Evolutionary conservation across 495 filamentous ascomycete genomes (phyloP).

Genomic region (Talaromyces stipitatus): DNA sequence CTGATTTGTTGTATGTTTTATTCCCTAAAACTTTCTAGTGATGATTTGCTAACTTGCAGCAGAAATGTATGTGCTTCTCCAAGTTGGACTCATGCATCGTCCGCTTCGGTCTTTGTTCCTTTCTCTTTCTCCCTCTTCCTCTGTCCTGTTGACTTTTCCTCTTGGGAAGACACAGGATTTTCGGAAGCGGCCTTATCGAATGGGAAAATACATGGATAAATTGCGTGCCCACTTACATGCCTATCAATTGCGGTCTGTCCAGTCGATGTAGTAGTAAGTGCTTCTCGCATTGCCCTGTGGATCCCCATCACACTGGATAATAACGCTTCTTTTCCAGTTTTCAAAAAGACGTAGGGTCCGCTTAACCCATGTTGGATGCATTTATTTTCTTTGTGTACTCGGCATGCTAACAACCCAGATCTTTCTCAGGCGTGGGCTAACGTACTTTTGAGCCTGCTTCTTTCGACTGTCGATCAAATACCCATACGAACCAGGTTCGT

Average conservation of each 20-base stretch:
- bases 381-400: not conserved
- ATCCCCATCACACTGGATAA: not conserved
- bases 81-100: not conserved
- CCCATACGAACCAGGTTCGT: not conserved
- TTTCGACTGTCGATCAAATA: not conserved
- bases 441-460: not conserved
- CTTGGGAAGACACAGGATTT: not conserved
- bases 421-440: not conserved
- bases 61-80: not conserved
- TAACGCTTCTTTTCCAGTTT: not conserved
- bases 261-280: not conserved
- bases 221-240: not conserved
- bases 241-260: not conserved
- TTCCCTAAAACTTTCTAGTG: not conserved
- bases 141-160: not conserved
- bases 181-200: not conserved
- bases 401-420: not conserved
- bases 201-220: not conserved
- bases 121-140: not conserved
- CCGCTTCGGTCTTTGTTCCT: not conserved
- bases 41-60: not conserved
- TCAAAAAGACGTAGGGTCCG: not conserved
- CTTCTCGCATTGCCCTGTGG: not conserved
- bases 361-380: not conserved
- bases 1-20: conserved; percentile 1